These are phyloP conservation scores for Planoprotostelium fungivorum DNA, from an alignment of 78 protist genomes.

Conservation along the genomic window DNA sequence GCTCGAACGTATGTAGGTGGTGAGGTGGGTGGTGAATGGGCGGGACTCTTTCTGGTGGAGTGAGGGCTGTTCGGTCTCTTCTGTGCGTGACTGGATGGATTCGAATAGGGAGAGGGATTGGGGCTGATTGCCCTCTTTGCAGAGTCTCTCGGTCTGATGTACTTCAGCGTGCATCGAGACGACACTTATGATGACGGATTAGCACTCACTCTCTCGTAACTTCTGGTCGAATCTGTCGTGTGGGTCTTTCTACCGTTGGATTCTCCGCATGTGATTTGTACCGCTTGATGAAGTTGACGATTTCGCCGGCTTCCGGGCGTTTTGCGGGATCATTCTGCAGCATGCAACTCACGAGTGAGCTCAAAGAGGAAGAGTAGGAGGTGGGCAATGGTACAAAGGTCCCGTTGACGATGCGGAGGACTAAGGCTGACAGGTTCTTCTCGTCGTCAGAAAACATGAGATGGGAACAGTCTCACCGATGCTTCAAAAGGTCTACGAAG, in stretches of 20 bases:
- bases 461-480: not conserved
- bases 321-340: slow-evolving; percentile 50
- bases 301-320: slow-evolving; percentile 57
- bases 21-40: not conserved
- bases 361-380: slow-evolving; percentile 43
- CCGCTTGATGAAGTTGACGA: slow-evolving; percentile 6
- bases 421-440: slow-evolving; percentile 46
- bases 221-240: too few relatives aligned
- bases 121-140: not conserved
- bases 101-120: not conserved
- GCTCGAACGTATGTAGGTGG: too few relatives aligned
- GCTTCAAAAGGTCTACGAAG: not conserved
- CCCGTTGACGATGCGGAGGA: slow-evolving; percentile 80
- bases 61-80: not conserved
- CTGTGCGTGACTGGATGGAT: not conserved
- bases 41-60: not conserved
- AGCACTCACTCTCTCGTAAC: not conserved
- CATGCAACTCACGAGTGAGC: slow-evolving; percentile 49
- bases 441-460: not conserved
- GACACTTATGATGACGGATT: not conserved
- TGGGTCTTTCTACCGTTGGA: too few relatives aligned
- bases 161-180: not conserved
- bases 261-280: not conserved
- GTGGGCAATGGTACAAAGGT: slow-evolving; percentile 78
- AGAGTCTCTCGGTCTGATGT: not conserved